phyloP scores from a whole-genome alignment of 176 grass and related monocot genomes.

The Phoenix roebelenii region DNA sequence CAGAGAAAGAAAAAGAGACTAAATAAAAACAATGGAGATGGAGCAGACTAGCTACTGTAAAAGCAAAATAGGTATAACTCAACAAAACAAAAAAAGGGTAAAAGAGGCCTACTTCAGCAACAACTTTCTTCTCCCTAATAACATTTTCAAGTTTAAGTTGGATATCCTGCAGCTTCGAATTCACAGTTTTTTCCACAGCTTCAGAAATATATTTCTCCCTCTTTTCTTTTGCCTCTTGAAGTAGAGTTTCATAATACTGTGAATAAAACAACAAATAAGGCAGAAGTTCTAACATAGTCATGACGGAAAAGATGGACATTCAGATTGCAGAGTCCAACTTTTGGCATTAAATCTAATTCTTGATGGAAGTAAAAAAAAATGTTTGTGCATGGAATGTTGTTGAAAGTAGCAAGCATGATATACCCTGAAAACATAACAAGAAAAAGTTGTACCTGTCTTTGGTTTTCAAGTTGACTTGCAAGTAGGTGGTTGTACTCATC shows the following conservation, averaged over 20 bases:
- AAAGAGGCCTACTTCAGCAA: slow-evolving; percentile 40
- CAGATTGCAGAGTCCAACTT: too few relatives aligned
- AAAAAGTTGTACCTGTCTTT: slow-evolving; percentile 55
- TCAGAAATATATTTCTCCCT: slow-evolving; percentile 44
- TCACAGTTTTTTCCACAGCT: slow-evolving; percentile 58
- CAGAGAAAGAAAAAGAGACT: slow-evolving; percentile 4
- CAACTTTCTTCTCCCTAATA: slow-evolving; percentile 56
- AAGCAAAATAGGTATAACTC: slow-evolving; percentile 2
- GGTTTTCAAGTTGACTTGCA: slow-evolving; percentile 75
- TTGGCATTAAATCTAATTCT: too few relatives aligned
- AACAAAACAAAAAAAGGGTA: slow-evolving; percentile 7
- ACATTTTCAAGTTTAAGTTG: slow-evolving; percentile 55
- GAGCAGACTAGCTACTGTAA: not conserved
- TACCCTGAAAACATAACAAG: slow-evolving; percentile 2
- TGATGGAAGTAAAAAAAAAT: too few relatives aligned
- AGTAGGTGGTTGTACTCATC: slow-evolving; percentile 89
- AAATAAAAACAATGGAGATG: slow-evolving; percentile 3
- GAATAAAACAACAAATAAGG: slow-evolving; percentile 1
- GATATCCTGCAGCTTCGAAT: slow-evolving; percentile 51
- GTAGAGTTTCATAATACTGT: slow-evolving; percentile 69
- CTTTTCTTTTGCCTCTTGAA: slow-evolving; percentile 63
- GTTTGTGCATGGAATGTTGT: too few relatives aligned
- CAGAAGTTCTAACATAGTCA: not conserved
- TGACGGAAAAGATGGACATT: too few relatives aligned
- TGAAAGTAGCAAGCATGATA: too few relatives aligned